These are phyloP conservation scores for Dipteronia dyeriana DNA, from an alignment of 345 rosid species.

Conservation along the genomic window DNA sequence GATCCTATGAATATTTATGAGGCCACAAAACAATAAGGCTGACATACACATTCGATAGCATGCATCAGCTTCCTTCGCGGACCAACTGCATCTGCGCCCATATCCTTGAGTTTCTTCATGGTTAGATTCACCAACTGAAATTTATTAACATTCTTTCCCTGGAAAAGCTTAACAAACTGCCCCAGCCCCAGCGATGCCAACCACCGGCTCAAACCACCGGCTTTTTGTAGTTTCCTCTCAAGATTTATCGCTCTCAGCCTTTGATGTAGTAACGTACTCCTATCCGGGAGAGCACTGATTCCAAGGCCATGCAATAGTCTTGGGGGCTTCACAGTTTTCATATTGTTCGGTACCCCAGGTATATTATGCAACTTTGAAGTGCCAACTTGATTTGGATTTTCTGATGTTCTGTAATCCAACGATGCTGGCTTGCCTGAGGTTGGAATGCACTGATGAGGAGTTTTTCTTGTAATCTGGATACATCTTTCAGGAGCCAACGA, in stretches of 20 bases:
- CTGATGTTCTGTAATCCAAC: slow-evolving; percentile 17
- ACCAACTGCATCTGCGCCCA: slow-evolving; percentile 93
- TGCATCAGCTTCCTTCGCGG: slow-evolving; percentile 95
- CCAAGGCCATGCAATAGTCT: slow-evolving; percentile 39
- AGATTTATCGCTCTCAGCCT: slow-evolving; percentile 69
- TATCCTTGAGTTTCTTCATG: slow-evolving; percentile 93
- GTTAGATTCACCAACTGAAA: slow-evolving; percentile 78
- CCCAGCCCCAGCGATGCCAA: slow-evolving; percentile 73
- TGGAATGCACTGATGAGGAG: slow-evolving; percentile 24
- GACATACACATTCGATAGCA: slow-evolving; percentile 82
- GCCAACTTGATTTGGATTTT: slow-evolving; percentile 10
- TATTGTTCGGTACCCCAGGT: slow-evolving; percentile 30
- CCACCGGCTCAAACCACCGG: slow-evolving; percentile 84
- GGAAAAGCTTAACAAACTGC: slow-evolving; percentile 72
- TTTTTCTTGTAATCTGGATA: slow-evolving; percentile 20
- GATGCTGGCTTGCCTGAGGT: slow-evolving; percentile 24
- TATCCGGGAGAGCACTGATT: slow-evolving; percentile 32
- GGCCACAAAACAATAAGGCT: slow-evolving; percentile 53
- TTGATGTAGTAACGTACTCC: slow-evolving; percentile 40
- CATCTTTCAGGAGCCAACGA: slow-evolving; percentile 19
- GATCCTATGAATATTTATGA: slow-evolving; percentile 19
- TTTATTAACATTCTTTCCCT: slow-evolving; percentile 52
- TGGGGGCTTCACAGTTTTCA: slow-evolving; percentile 36
- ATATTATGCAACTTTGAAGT: slow-evolving; percentile 16
- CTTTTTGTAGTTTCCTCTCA: slow-evolving; percentile 73